Base-by-base conservation (phyloP, 768 basidiomycete species). In the Tephrocybe sp. region DNA sequence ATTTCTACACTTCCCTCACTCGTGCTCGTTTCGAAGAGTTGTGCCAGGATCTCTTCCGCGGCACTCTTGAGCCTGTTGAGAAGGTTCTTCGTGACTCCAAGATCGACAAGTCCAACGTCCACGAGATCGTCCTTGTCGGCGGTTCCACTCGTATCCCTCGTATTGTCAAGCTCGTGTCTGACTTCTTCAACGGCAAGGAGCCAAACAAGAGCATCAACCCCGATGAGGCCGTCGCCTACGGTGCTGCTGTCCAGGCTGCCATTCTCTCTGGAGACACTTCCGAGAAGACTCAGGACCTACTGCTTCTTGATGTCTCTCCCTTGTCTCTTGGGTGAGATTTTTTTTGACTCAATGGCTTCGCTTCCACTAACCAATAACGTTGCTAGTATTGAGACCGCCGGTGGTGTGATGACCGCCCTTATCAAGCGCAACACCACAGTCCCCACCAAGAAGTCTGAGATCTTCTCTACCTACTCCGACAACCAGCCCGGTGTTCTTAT, bases 201-300 rank as follows among this genome's bases (percentile, higher is more conserved):
- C 95, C 92, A 63, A 94, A 93, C 82, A 97, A 95, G 83, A 89
- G 88, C 75, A 98, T 98, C 80, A 98, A 98, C 85, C 96, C 96
- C 46, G 96, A 98, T 59, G 96, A 98, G 75, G 95, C 96, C 50
- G 94, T 98, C 52, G 96, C 96, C 16, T 97, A 97, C 70, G 95
- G 96, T 79, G 96, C 96, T 49, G 96, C 96, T 53, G 94, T 99
- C 62, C 95, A 98, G 75, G 96, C 93, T 51, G 96, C 95, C 62
- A 96, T 98, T 63, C 87, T 98, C 51, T 92, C 96, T 22, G 96
- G 96, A 64, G 93, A 98, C 69, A 96, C 94, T 22, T 97, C 96
- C 1, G 95, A 97, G 76, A 94, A 94, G 78, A 98, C 94, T 17
- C 92, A 96, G 71, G 94, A 98, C 61, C 80, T 98, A 47, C 83